These are phyloP conservation scores for Pleodorina starrii DNA, from an alignment of 139 green algal species.

Conservation along the genomic window DNA sequence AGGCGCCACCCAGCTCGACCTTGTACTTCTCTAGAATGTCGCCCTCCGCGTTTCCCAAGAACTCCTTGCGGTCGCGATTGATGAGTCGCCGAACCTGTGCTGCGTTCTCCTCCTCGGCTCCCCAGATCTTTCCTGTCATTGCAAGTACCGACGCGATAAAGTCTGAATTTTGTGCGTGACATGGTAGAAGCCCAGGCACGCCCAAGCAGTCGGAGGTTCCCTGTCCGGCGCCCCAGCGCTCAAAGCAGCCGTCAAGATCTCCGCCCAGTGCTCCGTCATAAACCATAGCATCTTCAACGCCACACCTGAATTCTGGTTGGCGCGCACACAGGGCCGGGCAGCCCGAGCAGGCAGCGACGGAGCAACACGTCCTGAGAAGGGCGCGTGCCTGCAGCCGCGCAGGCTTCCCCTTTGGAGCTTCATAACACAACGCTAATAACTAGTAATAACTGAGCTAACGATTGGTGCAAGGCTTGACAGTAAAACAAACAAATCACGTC, in stretches of 20 bases:
- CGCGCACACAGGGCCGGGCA: conserved; percentile 8
- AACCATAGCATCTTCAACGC: not conserved
- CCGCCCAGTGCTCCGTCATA: too few relatives aligned
- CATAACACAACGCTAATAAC: not conserved
- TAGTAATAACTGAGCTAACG: too few relatives aligned
- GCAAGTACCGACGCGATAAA: not conserved
- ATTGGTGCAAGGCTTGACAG: too few relatives aligned
- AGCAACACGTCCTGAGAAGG: not conserved
- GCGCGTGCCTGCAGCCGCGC: not conserved
- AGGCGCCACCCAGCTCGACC: conserved; percentile 53
- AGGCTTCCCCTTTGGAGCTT: not conserved
- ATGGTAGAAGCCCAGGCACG: too few relatives aligned
- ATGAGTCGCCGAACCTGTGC: conserved; percentile 83
- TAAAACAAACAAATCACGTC: too few relatives aligned
- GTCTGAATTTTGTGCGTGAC: too few relatives aligned
- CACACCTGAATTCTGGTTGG: conserved; percentile 41
- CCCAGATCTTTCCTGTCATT: conserved; percentile 25
- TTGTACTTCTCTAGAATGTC: conserved; percentile 68
- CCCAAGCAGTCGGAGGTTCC: not conserved
- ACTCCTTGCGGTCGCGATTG: conserved; percentile 81
- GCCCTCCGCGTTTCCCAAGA: conserved; percentile 68
- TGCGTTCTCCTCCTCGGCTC: conserved; percentile 67
- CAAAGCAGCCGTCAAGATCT: not conserved
- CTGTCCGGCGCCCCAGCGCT: too few relatives aligned
- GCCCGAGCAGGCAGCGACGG: not conserved